Evolutionary conservation across 2,329 filamentous ascomycete genomes (phyloP), one percentile per base, ranked within the genome.

Genomic region (Diaporthe sp.): DNA sequence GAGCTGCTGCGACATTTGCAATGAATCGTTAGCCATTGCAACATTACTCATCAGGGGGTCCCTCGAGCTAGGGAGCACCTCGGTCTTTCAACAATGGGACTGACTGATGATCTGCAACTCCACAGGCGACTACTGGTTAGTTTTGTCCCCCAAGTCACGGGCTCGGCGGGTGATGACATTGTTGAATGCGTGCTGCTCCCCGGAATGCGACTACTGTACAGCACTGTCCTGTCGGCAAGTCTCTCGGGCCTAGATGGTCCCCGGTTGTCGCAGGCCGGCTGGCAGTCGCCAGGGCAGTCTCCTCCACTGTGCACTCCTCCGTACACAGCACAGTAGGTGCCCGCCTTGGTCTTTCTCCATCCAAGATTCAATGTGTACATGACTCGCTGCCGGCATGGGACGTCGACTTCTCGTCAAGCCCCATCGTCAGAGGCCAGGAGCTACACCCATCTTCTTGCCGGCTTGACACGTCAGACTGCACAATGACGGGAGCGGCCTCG

Each of bases 71-170:
- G 65, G 65, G 20, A 70, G 65, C 49, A 70, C 65, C 65, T 70
- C 65, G 65, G 65, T 70, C 65, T 39, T 68, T 68, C 65, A 68
- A 68, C 34, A 68, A 3, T 42, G 65, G 63, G 63, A 51, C 47
- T 73, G 71, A 39, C 71, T 57, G 71, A 67, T 73, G 71, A 73
- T 73, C 71, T 65, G 71, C 71, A 47, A 73, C 61, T 55, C 61
- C 47, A 51, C 71, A 65, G 44, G 58, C 51, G 28, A 65, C 71
- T 53, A 73, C 47, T 65, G 61, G 25, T 42, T 65, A 65, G 42
- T 31, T 34, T 42, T 51, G 49, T 13, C 34, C 28, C 22, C 44
- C 25, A 55, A 73, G 65, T 42, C 65, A 31, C 65, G 9, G 34
- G 8, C 49, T 15, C 6, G 65, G 65, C 47, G 65, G 47, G 47